These are phyloP conservation scores for Aquanectria penicillioides DNA, from an alignment of 2,329 filamentous ascomycete species.

Conservation along the genomic window DNA sequence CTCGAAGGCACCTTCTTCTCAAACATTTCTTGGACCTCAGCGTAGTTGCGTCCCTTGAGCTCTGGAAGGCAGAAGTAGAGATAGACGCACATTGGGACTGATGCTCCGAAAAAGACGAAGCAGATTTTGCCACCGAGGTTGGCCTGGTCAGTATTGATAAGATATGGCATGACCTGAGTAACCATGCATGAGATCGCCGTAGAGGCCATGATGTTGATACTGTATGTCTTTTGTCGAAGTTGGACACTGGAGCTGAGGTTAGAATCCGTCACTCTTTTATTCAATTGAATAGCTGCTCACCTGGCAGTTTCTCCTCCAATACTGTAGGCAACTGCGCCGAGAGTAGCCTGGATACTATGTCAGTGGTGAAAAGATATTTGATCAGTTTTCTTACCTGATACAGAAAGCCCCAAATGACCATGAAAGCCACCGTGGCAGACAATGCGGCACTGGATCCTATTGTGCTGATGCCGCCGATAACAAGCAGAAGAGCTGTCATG, in stretches of 20 bases:
- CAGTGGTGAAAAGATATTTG: not conserved
- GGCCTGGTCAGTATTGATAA: slow-evolving; percentile 41
- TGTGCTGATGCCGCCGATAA: slow-evolving; percentile 46
- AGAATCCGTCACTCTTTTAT: not conserved
- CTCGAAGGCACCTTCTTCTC: slow-evolving; percentile 25
- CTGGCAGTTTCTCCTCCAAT: slow-evolving; percentile 45
- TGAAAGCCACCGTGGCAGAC: slow-evolving; percentile 41
- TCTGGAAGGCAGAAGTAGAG: slow-evolving; percentile 51
- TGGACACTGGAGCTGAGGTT: slow-evolving; percentile 24
- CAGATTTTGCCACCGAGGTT: slow-evolving; percentile 46
- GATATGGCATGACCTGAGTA: slow-evolving; percentile 43
- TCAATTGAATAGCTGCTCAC: not conserved
- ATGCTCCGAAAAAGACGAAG: slow-evolving; percentile 45
- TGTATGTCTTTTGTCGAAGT: slow-evolving; percentile 46
- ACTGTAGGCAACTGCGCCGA: slow-evolving; percentile 44
- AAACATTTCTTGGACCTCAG: slow-evolving; percentile 32
- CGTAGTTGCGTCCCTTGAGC: slow-evolving; percentile 38
- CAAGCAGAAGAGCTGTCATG: slow-evolving; percentile 42
- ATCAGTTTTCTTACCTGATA: slow-evolving; percentile 42
- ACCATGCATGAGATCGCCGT: slow-evolving; percentile 44
- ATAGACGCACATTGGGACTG: slow-evolving; percentile 44
- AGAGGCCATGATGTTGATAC: slow-evolving; percentile 45
- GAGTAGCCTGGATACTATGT: slow-evolving; percentile 26
- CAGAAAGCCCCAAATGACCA: slow-evolving; percentile 41
- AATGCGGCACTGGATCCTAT: slow-evolving; percentile 34